Base-by-base conservation (phyloP, 805 yeast genomes). In the Tetrapisispora nanseiensis region DNA sequence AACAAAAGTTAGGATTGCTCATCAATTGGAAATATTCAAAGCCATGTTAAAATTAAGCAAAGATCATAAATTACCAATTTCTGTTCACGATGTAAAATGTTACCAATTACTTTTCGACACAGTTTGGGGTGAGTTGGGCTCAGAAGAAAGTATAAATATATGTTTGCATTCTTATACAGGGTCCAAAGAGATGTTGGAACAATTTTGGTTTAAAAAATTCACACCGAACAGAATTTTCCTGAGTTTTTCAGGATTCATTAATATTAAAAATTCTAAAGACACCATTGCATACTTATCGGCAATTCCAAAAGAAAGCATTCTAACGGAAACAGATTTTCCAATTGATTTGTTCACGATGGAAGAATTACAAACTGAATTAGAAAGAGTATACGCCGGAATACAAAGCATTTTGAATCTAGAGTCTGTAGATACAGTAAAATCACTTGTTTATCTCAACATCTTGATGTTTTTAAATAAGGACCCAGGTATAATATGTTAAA, bases 101-200 rank as follows among this genome's bases (percentile, higher is more conserved):
- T 89, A 83, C 46, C 86, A 87, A 0, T 54, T 66, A 6, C 56
- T 82, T 12, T 75, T 67, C 40, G 82, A 78, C 1, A 30, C 43
- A 8, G 50, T 52, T 41, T 21, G 52, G 31, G 31, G 43, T 43
- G 27, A 49, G 51, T 2, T 56, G 59, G 10, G 59, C 72, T 3
- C 43, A 9, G 34, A 42, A 19, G 21, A 27, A 4, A 33, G 33
- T 11, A 44, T 51, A 16, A 57, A 66, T 3, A 61, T 87, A 1
- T 76, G 85, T 30, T 67, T 92, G 20, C 97, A 90, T 56, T 86
- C 96, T 0, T 92, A 78, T 59, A 76, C 86, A 7, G 97, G 97
- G 0, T 80, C 95, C 2, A 47, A 69, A 0, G 95, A 86, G 33
- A 86, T 79, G 45, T 74, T 81, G 13, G 56, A 65, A 41, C 41